A percentile compares a stretch with the other conserved stretches of the same genome.
Evolutionary conservation across 2,329 filamentous ascomycete genomes (phyloP).

Genomic region (Thermochaetoides dissita): DNA sequence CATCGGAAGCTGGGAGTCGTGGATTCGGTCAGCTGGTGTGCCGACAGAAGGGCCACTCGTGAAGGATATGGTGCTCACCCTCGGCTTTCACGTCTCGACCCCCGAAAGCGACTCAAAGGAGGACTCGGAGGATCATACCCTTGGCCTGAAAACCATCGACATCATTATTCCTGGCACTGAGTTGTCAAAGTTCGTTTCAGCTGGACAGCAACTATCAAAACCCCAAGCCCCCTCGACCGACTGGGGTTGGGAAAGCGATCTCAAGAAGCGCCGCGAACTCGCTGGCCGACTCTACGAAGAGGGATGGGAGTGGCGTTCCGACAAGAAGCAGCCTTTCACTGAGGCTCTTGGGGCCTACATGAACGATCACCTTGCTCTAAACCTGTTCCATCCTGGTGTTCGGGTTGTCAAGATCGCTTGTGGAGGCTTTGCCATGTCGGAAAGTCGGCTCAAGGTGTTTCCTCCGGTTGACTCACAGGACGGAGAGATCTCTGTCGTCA

Average conservation of each 20-base stretch:
- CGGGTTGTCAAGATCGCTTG: constrained; percentile 39
- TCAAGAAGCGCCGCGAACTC: constrained; percentile 28
- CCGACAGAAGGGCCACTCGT: constrained; percentile 20
- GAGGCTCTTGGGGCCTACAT: constrained; percentile 37
- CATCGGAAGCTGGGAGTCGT: constrained; percentile 35
- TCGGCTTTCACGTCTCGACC: constrained; percentile 35
- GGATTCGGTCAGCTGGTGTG: constrained; percentile 29
- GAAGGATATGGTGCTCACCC: constrained; percentile 35
- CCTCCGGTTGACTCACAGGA: constrained; percentile 2
- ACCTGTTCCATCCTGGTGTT: constrained; percentile 42
- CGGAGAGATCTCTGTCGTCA: background rate
- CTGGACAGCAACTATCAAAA: constrained; percentile 20
- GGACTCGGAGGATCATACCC: constrained; percentile 1
- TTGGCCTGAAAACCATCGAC: constrained; percentile 33
- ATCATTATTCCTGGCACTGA: constrained; percentile 37
- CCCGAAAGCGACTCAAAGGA: background rate
- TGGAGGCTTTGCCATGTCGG: constrained; percentile 40
- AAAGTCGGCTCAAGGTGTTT: constrained; percentile 35
- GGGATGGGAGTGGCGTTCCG: constrained; percentile 35
- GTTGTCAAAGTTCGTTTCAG: constrained; percentile 30
- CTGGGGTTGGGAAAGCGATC: constrained; percentile 20
- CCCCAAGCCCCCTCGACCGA: background rate
- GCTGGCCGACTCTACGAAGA: constrained; percentile 35
- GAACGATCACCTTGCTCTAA: constrained; percentile 37
- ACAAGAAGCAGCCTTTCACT: constrained; percentile 30